Conservation (phyloP, 441 rosid species). For the Brassica balearica region DNA sequence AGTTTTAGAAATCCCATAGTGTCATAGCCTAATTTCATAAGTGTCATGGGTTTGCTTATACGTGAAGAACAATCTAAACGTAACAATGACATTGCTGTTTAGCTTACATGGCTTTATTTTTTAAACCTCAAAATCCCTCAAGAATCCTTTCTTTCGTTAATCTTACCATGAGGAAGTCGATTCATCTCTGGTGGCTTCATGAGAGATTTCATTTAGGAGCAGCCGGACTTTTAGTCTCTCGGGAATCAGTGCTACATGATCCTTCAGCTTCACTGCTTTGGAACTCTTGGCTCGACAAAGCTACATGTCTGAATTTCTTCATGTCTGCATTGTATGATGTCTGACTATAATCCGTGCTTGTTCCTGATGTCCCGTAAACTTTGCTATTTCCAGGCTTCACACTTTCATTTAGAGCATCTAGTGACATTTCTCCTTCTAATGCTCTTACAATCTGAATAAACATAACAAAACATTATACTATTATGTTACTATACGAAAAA, state of each 20-base stretch:
- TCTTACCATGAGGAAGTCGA: not conserved
- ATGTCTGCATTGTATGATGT: slow-evolving; percentile 70
- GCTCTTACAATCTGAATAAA: slow-evolving; percentile 70
- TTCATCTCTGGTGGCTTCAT: not conserved
- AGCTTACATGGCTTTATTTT: slow-evolving; percentile 30
- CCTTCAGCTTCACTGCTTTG: slow-evolving; percentile 46
- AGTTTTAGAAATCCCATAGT: not conserved
- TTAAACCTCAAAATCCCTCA: slow-evolving; percentile 23
- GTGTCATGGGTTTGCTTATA: slow-evolving; percentile 13
- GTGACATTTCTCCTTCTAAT: slow-evolving; percentile 80
- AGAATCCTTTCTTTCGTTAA: not conserved
- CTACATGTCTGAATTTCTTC: slow-evolving; percentile 77
- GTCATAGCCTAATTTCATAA: not conserved
- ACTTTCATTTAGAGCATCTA: slow-evolving; percentile 79
- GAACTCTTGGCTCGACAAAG: slow-evolving; percentile 72
- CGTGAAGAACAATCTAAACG: slow-evolving; percentile 19
- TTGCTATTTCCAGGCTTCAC: slow-evolving; percentile 70
- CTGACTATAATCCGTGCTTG: slow-evolving; percentile 61
- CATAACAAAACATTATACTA: not conserved
- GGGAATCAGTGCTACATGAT: slow-evolving; percentile 57
- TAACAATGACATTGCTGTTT: slow-evolving; percentile 22
- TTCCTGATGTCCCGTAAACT: slow-evolving; percentile 41
- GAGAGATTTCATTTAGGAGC: slow-evolving; percentile 17
- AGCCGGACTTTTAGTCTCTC: slow-evolving; percentile 48
- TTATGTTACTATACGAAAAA: not conserved